Evolutionary conservation across 345 rosid species (phyloP).

Genomic region (Hevea brasiliensis): DNA sequence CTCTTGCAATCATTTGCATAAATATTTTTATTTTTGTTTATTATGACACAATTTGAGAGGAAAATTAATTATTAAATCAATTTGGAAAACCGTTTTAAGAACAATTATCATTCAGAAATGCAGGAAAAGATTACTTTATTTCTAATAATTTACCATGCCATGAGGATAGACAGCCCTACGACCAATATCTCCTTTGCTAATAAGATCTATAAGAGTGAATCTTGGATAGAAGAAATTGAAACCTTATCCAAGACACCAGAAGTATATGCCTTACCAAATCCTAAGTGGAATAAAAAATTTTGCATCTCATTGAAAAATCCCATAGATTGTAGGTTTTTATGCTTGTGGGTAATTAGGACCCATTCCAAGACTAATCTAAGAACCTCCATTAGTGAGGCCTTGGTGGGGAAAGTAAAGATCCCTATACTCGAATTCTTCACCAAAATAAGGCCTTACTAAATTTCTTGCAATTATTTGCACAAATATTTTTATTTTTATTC

Average conservation of each 20-base stretch:
- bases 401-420: conserved; percentile 18
- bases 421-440: background rate
- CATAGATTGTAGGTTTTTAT: background rate
- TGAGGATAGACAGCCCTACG: conserved; percentile 6
- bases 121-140: background rate
- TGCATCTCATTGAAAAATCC: background rate
- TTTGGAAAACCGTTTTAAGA: background rate
- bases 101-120: background rate
- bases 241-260: background rate
- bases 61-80: background rate
- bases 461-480: background rate
- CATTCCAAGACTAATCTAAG: conserved; percentile 8
- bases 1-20: background rate
- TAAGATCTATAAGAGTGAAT: background rate
- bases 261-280: background rate
- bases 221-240: conserved; percentile 11
- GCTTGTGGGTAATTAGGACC: conserved; percentile 12
- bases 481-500: background rate
- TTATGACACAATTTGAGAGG: background rate
- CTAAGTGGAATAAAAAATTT: conserved; percentile 9
- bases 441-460: conserved; percentile 9
- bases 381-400: background rate
- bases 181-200: background rate
- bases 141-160: conserved; percentile 5
- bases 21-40: background rate